Base-by-base conservation (phyloP, 1,284 basidiomycete species). In the Ceratobasidium theobromae region DNA sequence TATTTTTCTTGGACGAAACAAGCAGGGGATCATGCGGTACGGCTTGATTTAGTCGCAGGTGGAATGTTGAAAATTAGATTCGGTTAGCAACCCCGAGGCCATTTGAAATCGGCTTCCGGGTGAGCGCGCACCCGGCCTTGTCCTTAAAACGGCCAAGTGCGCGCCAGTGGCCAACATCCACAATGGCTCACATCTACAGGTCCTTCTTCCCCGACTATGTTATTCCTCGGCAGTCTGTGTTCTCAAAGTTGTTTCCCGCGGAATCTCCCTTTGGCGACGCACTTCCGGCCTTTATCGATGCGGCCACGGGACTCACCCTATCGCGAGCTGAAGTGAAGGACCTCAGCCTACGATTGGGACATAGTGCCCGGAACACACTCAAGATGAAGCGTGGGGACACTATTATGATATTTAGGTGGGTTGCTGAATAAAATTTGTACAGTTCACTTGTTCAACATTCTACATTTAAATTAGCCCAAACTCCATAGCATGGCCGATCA, bases 221-320 rank as follows among this genome's bases (percentile, higher is more conserved):
- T 8, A 68, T 80, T 43, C 71, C 72, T 18, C 68, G 70, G 21
- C 70, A 75, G 43, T 86, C 84, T 11, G 73, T 86, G 23, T 85
- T 84, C 71, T 81, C 84, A 2, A 79, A 82, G 69, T 74, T 86
- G 23, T 79, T 86, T 65, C 62, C 68, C 11, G 28, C 25, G 9
- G 66, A 65, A 1, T 53, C 68, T 45, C 52, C 60, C 14, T 82
- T 77, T 69, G 77, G 79, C 0, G 79, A 73, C 0, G 70, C 75
- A 1, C 70, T 75, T 1, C 80, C 81, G 5, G 88, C 88, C 0
- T 89, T 85, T 73, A 80, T 91, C 62, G 89, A 93, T 71, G 86
- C 86, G 0, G 74, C 77, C 0, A 82, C 87, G 0, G 86, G 84
- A 0, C 76, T 79, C 0, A 78, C 78, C 1, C 70, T 92, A 27